Evolutionary conservation across 2,329 filamentous ascomycete species (phyloP), one percentile per base, ranked within the genome.

Genomic region (Scedosporium boydii): DNA sequence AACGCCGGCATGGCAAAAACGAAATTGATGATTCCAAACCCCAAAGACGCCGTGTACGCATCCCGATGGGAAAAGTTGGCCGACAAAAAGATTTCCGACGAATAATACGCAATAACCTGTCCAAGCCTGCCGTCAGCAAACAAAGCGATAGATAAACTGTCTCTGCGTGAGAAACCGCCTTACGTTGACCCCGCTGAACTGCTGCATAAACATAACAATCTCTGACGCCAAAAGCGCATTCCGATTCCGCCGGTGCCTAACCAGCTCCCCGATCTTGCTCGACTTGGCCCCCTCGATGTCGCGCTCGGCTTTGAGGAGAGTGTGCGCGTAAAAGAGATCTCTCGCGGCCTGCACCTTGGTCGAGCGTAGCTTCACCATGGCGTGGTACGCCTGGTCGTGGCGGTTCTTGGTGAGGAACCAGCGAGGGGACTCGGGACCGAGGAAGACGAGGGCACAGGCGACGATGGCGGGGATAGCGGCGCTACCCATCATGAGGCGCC

Each of bases 401-500:
- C 77, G 73, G 58, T 74, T 69, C 69, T 81, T 82, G 59, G 75
- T 76, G 64, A 84, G 74, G 68, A 81, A 81, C 77, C 78, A 80
- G 42, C 80, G 72, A 2, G 80, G 79, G 3, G 78, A 80, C 65
- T 82, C 79, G 0, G 79, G 79, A 60, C 75, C 76, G 38, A 74
- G 71, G 64, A 78, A 83, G 23, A 86, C 82, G 34, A 85, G 75
- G 48, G 70, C 72, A 69, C 81, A 83, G 57, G 84, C 81, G 41
- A 85, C 65, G 9, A 87, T 71, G n/a, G 85, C 83, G 0, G 84
- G 85, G n/a, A 87, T 76, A 71, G 88, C 81, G 10, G 87, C 86
- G 2, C 85, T 88, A 6, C 80, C 85, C 75, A 90, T 82, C 84
- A 88, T 88, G 44, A 89, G 74, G 29, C 87, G 82, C 87, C 87